phyloP scores from a whole-genome alignment of 192 early-diverging fungal species.

The Umbelopsis sp. region DNA sequence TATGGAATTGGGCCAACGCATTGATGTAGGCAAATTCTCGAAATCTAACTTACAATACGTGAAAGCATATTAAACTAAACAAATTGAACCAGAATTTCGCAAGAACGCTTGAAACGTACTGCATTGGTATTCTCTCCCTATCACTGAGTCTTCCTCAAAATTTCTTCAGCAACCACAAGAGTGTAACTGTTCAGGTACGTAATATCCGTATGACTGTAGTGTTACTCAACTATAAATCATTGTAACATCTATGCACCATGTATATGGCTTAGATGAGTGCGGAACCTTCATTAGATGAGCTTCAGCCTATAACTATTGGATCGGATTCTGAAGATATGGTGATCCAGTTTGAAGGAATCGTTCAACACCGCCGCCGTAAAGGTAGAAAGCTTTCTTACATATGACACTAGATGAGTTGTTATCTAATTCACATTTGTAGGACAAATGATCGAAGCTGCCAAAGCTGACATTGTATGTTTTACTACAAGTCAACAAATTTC shows the following conservation, averaged over 20 bases:
- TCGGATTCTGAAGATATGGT: constrained; percentile 19
- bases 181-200: constrained; percentile 26
- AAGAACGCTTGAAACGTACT: neutral
- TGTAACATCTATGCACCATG: constrained; percentile 1
- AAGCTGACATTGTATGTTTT: constrained; percentile 26
- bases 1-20: neutral
- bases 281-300: constrained; percentile 21
- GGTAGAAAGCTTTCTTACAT: neutral
- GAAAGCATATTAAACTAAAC: too few relatives aligned
- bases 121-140: neutral
- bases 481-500: constrained; percentile 20
- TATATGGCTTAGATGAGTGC: constrained; percentile 18
- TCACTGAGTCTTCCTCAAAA: constrained; percentile 22
- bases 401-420: too few relatives aligned
- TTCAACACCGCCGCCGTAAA: neutral
- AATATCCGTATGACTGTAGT: neutral
- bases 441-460: neutral
- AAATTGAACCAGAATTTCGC: neutral
- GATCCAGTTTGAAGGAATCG: constrained; percentile 27
- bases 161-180: constrained; percentile 22
- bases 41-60: too few relatives aligned
- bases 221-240: neutral
- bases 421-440: neutral
- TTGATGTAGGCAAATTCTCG: neutral
- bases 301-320: constrained; percentile 14